Percentiles rank a stretch among this genome's conserved stretches.
These are phyloP conservation scores for Polyporus arcularius DNA, from an alignment of 768 basidiomycete genomes.

Conservation along the genomic window DNA sequence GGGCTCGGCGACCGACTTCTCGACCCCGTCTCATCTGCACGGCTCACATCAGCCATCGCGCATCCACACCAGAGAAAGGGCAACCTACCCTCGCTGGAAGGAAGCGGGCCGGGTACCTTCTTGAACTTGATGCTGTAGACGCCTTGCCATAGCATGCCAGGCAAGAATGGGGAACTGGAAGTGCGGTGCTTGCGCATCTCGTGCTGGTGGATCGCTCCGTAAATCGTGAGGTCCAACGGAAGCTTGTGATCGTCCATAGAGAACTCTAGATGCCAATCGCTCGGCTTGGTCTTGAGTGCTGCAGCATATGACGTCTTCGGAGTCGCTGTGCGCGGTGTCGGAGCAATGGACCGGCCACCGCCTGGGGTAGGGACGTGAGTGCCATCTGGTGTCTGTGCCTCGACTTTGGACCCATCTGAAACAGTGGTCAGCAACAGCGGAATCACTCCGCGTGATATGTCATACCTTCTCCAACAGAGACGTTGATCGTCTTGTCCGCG, in stretches of 20 bases:
- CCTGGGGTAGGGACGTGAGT: slow-evolving; percentile 91
- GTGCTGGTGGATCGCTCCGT: slow-evolving; percentile 94
- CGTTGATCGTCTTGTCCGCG: slow-evolving; percentile 82
- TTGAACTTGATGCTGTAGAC: slow-evolving; percentile 91
- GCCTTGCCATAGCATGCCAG: slow-evolving; percentile 84
- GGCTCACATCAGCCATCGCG: slow-evolving; percentile 13
- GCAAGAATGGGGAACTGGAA: slow-evolving; percentile 52
- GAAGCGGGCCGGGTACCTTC: slow-evolving; percentile 84
- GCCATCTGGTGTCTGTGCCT: slow-evolving; percentile 96
- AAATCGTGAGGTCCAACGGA: slow-evolving; percentile 88
- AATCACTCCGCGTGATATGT: neutral
- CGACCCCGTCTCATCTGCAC: slow-evolving; percentile 46
- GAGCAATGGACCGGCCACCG: slow-evolving; percentile 38
- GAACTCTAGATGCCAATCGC: slow-evolving; percentile 97
- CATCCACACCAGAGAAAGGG: neutral
- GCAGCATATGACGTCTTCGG: slow-evolving; percentile 83
- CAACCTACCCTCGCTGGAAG: slow-evolving; percentile 58
- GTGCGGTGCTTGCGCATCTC: slow-evolving; percentile 69
- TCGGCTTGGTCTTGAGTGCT: slow-evolving; percentile 88
- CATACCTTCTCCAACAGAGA: slow-evolving; percentile 78
- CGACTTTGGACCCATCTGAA: slow-evolving; percentile 87
- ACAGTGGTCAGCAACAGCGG: neutral
- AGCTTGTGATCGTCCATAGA: slow-evolving; percentile 87
- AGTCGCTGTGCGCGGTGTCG: slow-evolving; percentile 35
- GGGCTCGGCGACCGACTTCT: slow-evolving; percentile 66